Conservation (phyloP, 2,329 filamentous ascomycete genomes). For the Colletotrichum theobromicola region DNA sequence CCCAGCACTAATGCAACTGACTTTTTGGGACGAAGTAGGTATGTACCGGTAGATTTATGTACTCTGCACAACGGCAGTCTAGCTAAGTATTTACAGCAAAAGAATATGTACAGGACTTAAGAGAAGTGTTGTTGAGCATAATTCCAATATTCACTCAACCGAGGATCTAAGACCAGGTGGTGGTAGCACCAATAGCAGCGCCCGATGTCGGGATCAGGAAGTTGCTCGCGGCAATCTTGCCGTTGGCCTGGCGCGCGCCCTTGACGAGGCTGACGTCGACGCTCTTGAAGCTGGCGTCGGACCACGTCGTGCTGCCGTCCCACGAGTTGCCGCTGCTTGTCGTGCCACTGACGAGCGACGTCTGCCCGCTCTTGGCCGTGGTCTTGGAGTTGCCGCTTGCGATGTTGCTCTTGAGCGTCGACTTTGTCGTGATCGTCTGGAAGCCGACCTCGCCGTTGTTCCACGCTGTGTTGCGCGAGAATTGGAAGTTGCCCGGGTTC, state of each 20-base stretch:
- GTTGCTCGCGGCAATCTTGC: conserved; percentile 43
- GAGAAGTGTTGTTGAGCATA: background rate
- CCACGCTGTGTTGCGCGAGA: conserved; percentile 50
- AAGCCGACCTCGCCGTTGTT: conserved; percentile 48
- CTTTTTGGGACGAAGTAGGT: background rate
- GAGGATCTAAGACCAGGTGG: conserved; percentile 22
- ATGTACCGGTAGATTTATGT: conserved; percentile 5
- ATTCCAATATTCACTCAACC: background rate
- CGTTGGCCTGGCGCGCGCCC: conserved; percentile 39
- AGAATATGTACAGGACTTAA: background rate
- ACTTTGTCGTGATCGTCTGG: conserved; percentile 36
- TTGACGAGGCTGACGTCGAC: conserved; percentile 36
- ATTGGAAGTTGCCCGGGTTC: conserved; percentile 42
- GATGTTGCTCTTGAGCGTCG: conserved; percentile 43
- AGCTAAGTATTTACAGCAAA: conserved; percentile 6
- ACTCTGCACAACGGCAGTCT: background rate
- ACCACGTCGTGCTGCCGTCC: conserved; percentile 38
- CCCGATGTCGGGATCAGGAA: conserved; percentile 46
- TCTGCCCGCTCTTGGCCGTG: conserved; percentile 26
- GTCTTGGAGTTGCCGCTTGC: conserved; percentile 35
- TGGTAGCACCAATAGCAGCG: conserved; percentile 41
- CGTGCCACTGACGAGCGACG: conserved; percentile 26
- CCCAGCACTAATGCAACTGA: background rate
- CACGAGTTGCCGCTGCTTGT: conserved; percentile 45
- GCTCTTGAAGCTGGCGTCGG: conserved; percentile 37